Evolutionary conservation across 2,329 filamentous ascomycete genomes (phyloP).

Genomic region (Fusarium pininemorale): DNA sequence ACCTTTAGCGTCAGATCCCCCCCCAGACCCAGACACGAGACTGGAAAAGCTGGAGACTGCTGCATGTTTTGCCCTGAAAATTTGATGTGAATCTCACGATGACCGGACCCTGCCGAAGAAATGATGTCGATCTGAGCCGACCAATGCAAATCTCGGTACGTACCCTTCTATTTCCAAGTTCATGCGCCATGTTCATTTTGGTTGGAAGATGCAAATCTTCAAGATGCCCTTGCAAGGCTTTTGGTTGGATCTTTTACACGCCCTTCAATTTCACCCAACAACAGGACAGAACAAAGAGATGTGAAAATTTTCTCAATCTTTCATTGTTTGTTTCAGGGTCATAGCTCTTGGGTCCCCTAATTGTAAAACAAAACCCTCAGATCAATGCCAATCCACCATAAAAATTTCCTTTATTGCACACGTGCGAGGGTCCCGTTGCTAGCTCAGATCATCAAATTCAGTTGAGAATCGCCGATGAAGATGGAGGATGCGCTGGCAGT

Average conservation of each 20-base stretch:
- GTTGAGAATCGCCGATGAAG: slow-evolving; percentile 29
- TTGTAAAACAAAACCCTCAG: background rate
- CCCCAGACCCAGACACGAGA: background rate
- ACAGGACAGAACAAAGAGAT: background rate
- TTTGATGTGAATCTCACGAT: slow-evolving; percentile 2
- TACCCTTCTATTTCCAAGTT: background rate
- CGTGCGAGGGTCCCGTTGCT: slow-evolving; percentile 3
- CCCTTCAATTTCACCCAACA: slow-evolving; percentile 7
- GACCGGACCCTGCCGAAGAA: slow-evolving; percentile 39
- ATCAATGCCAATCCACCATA: slow-evolving; percentile 12
- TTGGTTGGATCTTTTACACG: slow-evolving; percentile 22
- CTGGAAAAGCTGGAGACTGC: slow-evolving; percentile 12
- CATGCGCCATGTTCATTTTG: slow-evolving; percentile 15
- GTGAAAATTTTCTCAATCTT: background rate
- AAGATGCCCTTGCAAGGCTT: slow-evolving; percentile 2
- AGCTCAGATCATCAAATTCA: slow-evolving; percentile 32
- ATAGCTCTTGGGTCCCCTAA: slow-evolving; percentile 2
- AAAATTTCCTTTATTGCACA: slow-evolving; percentile 16
- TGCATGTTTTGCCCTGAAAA: slow-evolving; percentile 3
- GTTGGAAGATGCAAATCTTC: background rate
- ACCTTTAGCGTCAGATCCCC: slow-evolving; percentile 5
- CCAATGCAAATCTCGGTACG: slow-evolving; percentile 3
- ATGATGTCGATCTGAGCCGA: slow-evolving; percentile 42
- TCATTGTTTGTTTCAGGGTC: slow-evolving; percentile 12
- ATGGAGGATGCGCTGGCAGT: slow-evolving; percentile 29